Conservation (phyloP, 805 yeast genomes). For the Huiozyma naganishii region DNA sequence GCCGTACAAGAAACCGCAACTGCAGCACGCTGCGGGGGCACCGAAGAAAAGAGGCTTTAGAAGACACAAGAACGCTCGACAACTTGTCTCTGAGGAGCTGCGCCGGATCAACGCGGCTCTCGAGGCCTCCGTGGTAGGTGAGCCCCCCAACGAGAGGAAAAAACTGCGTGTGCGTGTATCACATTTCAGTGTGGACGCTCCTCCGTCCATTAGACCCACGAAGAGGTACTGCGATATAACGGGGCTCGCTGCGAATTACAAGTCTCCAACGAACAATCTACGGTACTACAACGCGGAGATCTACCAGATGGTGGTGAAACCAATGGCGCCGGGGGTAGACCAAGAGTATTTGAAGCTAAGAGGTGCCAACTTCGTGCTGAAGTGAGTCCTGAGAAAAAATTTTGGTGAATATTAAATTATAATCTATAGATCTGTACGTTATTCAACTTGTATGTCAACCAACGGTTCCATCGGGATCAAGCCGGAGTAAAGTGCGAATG, state of each 20-base stretch:
- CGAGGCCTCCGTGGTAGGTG: neutral
- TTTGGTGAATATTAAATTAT: neutral
- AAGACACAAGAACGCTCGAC: slow-evolving; percentile 65
- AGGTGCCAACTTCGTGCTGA: slow-evolving; percentile 77
- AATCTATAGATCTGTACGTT: neutral
- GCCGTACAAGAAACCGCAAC: slow-evolving; percentile 46
- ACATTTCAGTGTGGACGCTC: slow-evolving; percentile 63
- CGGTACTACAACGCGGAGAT: slow-evolving; percentile 79
- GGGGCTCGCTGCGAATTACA: slow-evolving; percentile 72
- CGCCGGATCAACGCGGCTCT: slow-evolving; percentile 39
- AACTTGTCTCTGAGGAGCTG: slow-evolving; percentile 66
- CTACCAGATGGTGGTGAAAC: slow-evolving; percentile 57
- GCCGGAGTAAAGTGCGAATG: too few relatives aligned
- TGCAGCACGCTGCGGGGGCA: slow-evolving; percentile 24
- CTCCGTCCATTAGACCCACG: slow-evolving; percentile 74
- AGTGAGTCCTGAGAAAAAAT: slow-evolving; percentile 24
- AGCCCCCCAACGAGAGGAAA: slow-evolving; percentile 5
- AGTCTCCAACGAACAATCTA: slow-evolving; percentile 60
- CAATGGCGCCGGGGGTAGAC: slow-evolving; percentile 83
- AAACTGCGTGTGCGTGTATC: slow-evolving; percentile 45
- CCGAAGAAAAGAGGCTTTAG: slow-evolving; percentile 33
- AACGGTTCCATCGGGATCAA: neutral
- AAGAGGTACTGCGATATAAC: slow-evolving; percentile 90
- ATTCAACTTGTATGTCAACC: neutral
- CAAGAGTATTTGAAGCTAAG: slow-evolving; percentile 84